Evolutionary conservation across 768 basidiomycete species (phyloP).

Genomic region (Hysterangium stoloniferum): DNA sequence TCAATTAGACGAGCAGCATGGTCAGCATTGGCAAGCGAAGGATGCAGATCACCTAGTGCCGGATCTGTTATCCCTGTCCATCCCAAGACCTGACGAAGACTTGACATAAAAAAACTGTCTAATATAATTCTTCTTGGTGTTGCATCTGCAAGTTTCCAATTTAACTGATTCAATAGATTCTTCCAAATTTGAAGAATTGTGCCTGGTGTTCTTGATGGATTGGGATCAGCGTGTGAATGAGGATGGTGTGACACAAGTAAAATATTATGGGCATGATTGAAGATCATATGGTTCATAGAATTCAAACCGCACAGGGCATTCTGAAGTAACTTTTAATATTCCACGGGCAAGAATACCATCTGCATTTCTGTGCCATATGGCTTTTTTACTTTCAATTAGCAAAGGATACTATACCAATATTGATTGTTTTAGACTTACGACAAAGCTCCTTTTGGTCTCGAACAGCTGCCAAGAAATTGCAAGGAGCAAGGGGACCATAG

Average conservation of each 20-base stretch:
- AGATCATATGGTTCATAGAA: conserved; percentile 13
- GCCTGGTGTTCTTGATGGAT: conserved; percentile 10
- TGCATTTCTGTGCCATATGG: conserved; percentile 18
- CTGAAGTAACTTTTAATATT: background rate
- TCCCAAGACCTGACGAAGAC: conserved; percentile 13
- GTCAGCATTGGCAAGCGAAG: conserved; percentile 20
- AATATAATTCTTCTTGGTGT: conserved; percentile 22
- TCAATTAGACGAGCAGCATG: conserved; percentile 21
- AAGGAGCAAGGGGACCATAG: conserved; percentile 20
- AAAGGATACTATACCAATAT: background rate
- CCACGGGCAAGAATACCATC: conserved; percentile 15
- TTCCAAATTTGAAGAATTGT: conserved; percentile 13
- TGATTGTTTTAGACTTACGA: conserved; percentile 12
- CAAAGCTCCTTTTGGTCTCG: conserved; percentile 16
- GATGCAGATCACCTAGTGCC: conserved; percentile 16
- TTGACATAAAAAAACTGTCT: conserved; percentile 20
- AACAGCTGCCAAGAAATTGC: conserved; percentile 15
- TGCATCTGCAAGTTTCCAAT: conserved; percentile 23
- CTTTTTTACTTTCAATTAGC: background rate
- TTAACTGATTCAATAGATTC: conserved; percentile 15
- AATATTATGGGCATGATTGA: conserved; percentile 10
- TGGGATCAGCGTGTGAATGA: conserved; percentile 11
- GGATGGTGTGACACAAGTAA: conserved; percentile 14
- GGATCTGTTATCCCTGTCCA: conserved; percentile 15
- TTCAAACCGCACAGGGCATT: background rate